Conservation (phyloP, 2,329 filamentous ascomycete genomes). For the Gnomoniopsis smithogilvyi region DNA sequence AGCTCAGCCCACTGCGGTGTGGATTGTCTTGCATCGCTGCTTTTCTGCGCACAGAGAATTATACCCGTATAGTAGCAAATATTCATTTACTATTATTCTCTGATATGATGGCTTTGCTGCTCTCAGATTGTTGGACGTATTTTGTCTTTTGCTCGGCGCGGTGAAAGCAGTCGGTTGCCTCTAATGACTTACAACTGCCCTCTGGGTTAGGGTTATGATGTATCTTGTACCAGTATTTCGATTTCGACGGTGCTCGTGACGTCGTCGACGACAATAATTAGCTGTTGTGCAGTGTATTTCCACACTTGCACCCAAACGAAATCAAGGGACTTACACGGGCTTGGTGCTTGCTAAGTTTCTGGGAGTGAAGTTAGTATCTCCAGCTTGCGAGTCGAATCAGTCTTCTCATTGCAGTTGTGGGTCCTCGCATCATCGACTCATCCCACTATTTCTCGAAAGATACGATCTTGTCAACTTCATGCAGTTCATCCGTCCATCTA, state of each 20-base stretch:
- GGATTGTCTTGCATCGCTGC: not conserved
- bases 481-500: not conserved
- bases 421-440: not conserved
- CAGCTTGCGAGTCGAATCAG: not conserved
- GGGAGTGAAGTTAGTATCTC: not conserved
- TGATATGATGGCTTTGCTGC: too few relatives aligned
- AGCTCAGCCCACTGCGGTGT: not conserved
- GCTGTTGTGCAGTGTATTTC: not conserved
- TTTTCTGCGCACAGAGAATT: not conserved
- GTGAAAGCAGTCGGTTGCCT: too few relatives aligned
- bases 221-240: not conserved
- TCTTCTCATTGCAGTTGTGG: not conserved
- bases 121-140: not conserved
- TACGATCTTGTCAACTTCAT: not conserved
- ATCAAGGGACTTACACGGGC: not conserved
- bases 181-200: too few relatives aligned
- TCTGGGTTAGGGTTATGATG: too few relatives aligned
- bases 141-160: too few relatives aligned
- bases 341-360: not conserved
- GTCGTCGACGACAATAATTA: not conserved
- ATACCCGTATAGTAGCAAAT: slow-evolving; percentile 2
- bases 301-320: not conserved
- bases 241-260: not conserved
- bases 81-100: not conserved
- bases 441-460: not conserved